phyloP scores from a whole-genome alignment of 306 rosid species.

The Acacia confusa region DNA sequence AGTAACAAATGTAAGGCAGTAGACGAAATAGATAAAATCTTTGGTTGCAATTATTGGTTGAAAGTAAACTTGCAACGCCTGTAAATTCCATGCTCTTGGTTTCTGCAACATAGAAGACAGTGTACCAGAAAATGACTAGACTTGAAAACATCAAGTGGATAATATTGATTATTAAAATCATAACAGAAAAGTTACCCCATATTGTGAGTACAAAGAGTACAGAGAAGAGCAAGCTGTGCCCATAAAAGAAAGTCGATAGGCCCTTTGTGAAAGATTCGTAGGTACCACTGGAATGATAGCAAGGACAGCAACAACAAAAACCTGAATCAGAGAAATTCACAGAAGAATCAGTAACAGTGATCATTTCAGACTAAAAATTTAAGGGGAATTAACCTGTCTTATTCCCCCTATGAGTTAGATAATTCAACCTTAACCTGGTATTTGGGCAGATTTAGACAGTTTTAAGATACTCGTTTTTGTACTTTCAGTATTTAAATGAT shows the following conservation, averaged over 20 bases:
- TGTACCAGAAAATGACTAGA: conserved; percentile 22
- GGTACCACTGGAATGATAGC: conserved; percentile 86
- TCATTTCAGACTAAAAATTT: background rate
- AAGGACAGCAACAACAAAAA: conserved; percentile 83
- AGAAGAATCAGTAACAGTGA: conserved; percentile 25
- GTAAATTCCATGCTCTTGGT: conserved; percentile 95
- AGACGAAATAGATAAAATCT: conserved; percentile 84
- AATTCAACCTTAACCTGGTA: background rate
- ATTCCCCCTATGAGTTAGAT: background rate
- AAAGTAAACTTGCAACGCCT: conserved; percentile 84
- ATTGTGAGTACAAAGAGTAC: conserved; percentile 67
- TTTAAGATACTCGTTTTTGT: background rate
- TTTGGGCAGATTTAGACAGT: background rate
- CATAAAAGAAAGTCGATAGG: conserved; percentile 85
- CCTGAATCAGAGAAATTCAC: conserved; percentile 47
- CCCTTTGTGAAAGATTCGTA: conserved; percentile 71
- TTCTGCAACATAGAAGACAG: conserved; percentile 52
- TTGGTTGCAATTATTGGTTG: conserved; percentile 68
- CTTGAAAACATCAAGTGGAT: conserved; percentile 5
- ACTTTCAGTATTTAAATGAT: background rate
- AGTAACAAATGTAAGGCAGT: conserved; percentile 74
- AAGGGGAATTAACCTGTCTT: background rate
- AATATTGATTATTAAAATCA: conserved; percentile 10
- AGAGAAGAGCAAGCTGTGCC: conserved; percentile 86
- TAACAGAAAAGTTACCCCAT: conserved; percentile 63